Evolutionary conservation across 139 green algal genomes (phyloP).

Genomic region (Closterium sp.): DNA sequence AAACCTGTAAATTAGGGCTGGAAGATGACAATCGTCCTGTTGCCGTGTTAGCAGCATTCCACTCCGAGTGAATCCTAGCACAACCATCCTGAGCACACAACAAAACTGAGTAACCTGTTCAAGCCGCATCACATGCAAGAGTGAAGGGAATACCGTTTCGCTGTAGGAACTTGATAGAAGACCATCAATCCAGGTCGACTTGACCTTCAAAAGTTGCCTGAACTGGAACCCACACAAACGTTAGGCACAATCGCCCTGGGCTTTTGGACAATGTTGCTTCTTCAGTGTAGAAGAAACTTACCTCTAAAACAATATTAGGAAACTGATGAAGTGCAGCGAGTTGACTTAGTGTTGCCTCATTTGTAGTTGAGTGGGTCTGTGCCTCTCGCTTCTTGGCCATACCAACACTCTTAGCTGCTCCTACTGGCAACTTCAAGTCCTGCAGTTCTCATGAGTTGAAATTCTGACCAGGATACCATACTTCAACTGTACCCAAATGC

Average conservation of each 20-base stretch:
- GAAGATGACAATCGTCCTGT: conserved; percentile 28
- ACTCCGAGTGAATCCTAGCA: conserved; percentile 20
- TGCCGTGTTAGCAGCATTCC: conserved; percentile 24
- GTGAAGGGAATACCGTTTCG: not conserved
- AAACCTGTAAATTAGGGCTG: conserved; percentile 30
- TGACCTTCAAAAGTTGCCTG: conserved; percentile 30
- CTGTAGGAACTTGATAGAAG: not conserved
- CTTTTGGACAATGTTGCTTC: not conserved
- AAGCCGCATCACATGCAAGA: not conserved
- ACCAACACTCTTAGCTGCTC: conserved; percentile 5
- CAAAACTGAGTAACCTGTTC: not conserved
- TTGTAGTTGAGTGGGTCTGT: conserved; percentile 20
- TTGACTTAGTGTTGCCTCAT: conserved; percentile 20
- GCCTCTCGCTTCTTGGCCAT: conserved; percentile 17
- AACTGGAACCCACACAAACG: conserved; percentile 11
- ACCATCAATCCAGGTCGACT: conserved; percentile 30
- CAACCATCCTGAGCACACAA: conserved; percentile 12
- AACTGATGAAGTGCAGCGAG: conserved; percentile 13
- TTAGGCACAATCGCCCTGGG: not conserved
- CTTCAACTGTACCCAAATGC: not conserved
- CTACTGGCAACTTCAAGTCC: conserved; percentile 7
- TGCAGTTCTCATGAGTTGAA: not conserved
- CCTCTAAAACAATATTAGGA: conserved; percentile 12
- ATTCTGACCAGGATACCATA: not conserved
- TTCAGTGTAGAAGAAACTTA: not conserved